A percentile compares a stretch with the other conserved stretches of the same genome.
Evolutionary conservation across 2,329 filamentous ascomycete species (phyloP).

Genomic region (Pyricularia pennisetigena): DNA sequence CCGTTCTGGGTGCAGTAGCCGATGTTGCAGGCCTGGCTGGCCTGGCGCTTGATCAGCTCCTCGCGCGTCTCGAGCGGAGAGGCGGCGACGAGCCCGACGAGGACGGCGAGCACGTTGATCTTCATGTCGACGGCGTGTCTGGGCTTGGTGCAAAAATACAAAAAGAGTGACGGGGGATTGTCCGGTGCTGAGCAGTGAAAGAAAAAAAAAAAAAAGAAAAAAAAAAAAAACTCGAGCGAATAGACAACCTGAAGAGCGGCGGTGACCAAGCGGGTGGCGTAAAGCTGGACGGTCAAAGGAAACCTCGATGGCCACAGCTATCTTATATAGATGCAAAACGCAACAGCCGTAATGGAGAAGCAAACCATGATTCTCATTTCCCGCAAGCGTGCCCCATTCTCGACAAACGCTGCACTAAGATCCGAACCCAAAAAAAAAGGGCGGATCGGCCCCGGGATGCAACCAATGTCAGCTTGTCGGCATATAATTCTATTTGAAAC

Average conservation of each 20-base stretch:
- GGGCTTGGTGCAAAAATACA: not conserved
- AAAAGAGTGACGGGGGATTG: not conserved
- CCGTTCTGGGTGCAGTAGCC: conserved; percentile 38
- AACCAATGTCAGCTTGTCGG: not conserved
- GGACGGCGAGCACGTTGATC: conserved; percentile 1
- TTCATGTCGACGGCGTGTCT: not conserved
- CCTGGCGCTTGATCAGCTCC: conserved; percentile 3
- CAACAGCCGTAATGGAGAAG: not conserved
- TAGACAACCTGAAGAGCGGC: not conserved
- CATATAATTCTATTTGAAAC: not conserved
- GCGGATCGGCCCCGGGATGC: not conserved
- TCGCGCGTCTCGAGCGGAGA: not conserved
- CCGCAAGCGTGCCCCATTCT: not conserved
- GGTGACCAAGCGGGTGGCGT: not conserved
- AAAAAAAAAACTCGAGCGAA: not conserved
- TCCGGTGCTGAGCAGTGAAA: not conserved
- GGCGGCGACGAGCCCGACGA: conserved; percentile 3
- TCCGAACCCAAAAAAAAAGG: not conserved
- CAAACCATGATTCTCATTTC: not conserved
- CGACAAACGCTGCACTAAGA: not conserved
- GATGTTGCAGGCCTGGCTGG: conserved; percentile 15
- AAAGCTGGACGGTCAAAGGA: not conserved
- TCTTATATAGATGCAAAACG: not conserved
- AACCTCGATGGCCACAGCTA: not conserved
- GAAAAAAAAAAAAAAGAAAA: too few species aligned